These are phyloP conservation scores for Starmerella apicola DNA, from an alignment of 805 yeast genomes.

Conservation along the genomic window DNA sequence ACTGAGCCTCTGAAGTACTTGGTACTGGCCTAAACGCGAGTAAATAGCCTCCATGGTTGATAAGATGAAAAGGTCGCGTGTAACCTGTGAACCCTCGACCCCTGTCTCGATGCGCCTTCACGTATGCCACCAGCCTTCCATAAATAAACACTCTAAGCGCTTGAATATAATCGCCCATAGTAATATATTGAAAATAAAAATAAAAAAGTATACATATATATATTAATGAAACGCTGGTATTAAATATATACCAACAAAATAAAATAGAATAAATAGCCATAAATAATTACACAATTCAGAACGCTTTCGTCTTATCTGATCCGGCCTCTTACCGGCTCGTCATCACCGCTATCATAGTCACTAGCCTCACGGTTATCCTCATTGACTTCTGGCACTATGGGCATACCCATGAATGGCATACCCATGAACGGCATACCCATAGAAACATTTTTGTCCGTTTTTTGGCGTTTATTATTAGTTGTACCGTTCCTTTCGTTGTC, in stretches of 20 bases:
- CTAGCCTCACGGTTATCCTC: conserved; percentile 2
- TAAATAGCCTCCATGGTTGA: conserved; percentile 18
- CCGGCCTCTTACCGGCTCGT: conserved; percentile 11
- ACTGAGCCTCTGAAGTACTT: conserved; percentile 8
- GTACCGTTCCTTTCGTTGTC: no score
- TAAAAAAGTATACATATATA: no score
- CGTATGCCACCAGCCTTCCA: no score
- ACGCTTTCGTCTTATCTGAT: conserved; percentile 5
- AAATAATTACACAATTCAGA: not conserved
- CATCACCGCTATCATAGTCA: conserved; percentile 12
- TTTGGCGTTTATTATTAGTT: no score
- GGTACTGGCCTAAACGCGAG: conserved; percentile 17
- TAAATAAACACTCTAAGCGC: no score
- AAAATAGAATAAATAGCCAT: not conserved
- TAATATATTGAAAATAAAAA: no score
- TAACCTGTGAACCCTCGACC: no score
- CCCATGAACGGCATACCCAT: conserved; percentile 17
- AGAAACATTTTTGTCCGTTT: no score
- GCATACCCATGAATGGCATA: conserved; percentile 23
- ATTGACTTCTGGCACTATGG: conserved; percentile 5
- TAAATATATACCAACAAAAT: no score
- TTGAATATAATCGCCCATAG: no score
- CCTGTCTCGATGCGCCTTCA: no score
- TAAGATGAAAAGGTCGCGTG: not conserved
- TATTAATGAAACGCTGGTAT: no score